These are phyloP conservation scores for Heliamphora pulchella DNA, from an alignment of 179 eudicot genomes.

Conservation along the genomic window DNA sequence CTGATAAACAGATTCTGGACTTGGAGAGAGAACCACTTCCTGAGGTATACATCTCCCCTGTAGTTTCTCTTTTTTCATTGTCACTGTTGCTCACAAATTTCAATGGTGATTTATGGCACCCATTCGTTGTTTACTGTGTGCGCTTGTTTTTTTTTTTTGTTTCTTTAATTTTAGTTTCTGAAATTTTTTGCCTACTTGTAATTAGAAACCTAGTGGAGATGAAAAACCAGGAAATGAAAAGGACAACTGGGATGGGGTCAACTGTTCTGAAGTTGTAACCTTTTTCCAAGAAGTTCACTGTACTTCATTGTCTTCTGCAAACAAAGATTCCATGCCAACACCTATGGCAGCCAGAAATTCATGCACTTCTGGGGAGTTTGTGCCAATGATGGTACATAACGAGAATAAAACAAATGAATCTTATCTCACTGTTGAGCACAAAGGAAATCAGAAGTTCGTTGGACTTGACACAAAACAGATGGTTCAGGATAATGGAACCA, in stretches of 20 bases:
- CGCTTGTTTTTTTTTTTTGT: not conserved
- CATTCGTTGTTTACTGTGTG: not conserved
- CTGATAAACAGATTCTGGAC: constrained; percentile 34
- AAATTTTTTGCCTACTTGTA: constrained; percentile 9
- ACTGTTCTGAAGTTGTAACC: constrained; percentile 36
- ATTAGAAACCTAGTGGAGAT: constrained; percentile 46
- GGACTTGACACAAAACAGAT: constrained; percentile 33
- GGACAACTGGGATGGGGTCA: constrained; percentile 28
- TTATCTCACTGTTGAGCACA: constrained; percentile 25
- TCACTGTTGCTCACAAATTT: not conserved
- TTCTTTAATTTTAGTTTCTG: constrained; percentile 16
- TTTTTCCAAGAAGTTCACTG: constrained; percentile 45
- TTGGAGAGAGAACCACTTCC: constrained; percentile 45
- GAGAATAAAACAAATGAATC: constrained; percentile 34
- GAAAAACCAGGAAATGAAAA: constrained; percentile 28
- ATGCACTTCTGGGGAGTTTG: constrained; percentile 39
- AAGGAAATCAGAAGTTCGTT: constrained; percentile 24
- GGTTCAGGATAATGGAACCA: constrained; percentile 29
- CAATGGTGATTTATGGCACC: constrained; percentile 4
- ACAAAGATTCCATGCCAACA: constrained; percentile 27
- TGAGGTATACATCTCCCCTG: constrained; percentile 42
- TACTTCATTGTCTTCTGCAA: constrained; percentile 27
- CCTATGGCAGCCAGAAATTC: constrained; percentile 26
- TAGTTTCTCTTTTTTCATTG: constrained; percentile 2
- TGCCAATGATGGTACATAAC: constrained; percentile 23